A percentile compares a stretch with the other conserved stretches of the same genome.
Evolutionary conservation across 257 asterid species (phyloP).

Genomic region (Rauvolfia tetraphylla): DNA sequence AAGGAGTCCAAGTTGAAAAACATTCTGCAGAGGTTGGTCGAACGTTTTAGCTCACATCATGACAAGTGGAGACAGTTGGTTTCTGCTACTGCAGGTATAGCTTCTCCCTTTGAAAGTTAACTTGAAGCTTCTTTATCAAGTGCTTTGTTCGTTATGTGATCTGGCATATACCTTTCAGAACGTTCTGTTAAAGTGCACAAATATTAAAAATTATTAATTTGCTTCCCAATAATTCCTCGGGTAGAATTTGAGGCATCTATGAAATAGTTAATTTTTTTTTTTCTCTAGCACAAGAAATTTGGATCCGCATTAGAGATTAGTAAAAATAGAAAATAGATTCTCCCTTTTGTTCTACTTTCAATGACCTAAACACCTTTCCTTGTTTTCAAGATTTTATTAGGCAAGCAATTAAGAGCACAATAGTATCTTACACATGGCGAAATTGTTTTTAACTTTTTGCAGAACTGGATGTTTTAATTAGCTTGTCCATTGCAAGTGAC

Average conservation of each 20-base stretch:
- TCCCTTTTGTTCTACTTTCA: neutral
- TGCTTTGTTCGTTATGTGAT: neutral
- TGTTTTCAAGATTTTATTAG: neutral
- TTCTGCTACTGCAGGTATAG: constrained; percentile 70
- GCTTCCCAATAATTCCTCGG: neutral
- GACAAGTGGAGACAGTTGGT: constrained; percentile 81
- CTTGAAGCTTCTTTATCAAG: constrained; percentile 14
- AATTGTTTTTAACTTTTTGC: constrained; percentile 36
- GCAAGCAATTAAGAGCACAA: neutral
- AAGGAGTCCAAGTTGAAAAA: constrained; percentile 79
- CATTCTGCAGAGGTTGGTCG: constrained; percentile 78
- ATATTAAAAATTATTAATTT: neutral
- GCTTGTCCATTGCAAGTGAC: constrained; percentile 81
- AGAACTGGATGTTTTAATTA: constrained; percentile 94
- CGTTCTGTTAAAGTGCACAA: neutral
- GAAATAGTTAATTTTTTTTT: neutral
- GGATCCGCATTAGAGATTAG: neutral
- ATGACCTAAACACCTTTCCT: neutral
- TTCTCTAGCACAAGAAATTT: neutral
- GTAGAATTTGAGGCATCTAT: neutral
- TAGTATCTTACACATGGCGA: constrained; percentile 9
- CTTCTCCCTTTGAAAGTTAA: constrained; percentile 21
- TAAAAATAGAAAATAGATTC: neutral
- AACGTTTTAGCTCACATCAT: constrained; percentile 70
- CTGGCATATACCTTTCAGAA: neutral